Percentiles rank a stretch among this genome's conserved stretches.
These are phyloP conservation scores for Zasmidium angulare DNA, from an alignment of 2,329 filamentous ascomycete genomes.

Conservation along the genomic window DNA sequence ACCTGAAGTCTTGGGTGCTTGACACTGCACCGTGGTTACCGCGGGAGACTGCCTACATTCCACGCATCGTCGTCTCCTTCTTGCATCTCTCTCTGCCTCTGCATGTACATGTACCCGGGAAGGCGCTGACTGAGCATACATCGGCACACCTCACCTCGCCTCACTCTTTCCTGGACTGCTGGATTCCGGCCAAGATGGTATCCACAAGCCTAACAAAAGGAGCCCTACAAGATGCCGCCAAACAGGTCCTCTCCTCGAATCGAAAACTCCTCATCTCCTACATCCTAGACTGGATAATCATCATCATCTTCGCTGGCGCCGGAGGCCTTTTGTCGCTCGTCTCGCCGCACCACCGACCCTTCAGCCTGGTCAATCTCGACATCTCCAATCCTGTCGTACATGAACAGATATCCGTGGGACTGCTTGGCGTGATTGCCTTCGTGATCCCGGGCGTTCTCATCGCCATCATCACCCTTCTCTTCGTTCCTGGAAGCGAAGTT, in stretches of 20 bases:
- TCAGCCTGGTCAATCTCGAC: conserved; percentile 69
- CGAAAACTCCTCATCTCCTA: conserved; percentile 61
- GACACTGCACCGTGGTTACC: too few species aligned
- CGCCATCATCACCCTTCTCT: conserved; percentile 62
- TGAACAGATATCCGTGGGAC: conserved; percentile 69
- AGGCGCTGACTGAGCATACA: too few species aligned
- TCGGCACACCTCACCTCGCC: too few species aligned
- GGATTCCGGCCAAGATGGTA: neutral
- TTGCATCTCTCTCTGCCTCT: too few species aligned
- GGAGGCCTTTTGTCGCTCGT: conserved; percentile 52
- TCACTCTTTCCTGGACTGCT: neutral
- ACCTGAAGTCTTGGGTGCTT: too few species aligned
- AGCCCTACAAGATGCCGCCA: conserved; percentile 12
- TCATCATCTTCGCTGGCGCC: conserved; percentile 43
- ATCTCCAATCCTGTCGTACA: conserved; percentile 75
- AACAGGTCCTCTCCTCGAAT: conserved; percentile 13
- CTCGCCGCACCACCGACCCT: conserved; percentile 67
- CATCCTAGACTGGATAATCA: conserved; percentile 70
- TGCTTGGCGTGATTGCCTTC: conserved; percentile 64
- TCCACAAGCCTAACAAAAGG: conserved; percentile 6
- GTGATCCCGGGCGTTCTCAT: conserved; percentile 68
- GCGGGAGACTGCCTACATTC: too few species aligned
- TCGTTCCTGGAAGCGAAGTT: conserved; percentile 71
- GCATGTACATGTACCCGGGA: too few species aligned
- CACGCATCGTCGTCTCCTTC: neutral